Base-by-base conservation (phyloP, 345 rosid genomes). In the Sonneratia alba region DNA sequence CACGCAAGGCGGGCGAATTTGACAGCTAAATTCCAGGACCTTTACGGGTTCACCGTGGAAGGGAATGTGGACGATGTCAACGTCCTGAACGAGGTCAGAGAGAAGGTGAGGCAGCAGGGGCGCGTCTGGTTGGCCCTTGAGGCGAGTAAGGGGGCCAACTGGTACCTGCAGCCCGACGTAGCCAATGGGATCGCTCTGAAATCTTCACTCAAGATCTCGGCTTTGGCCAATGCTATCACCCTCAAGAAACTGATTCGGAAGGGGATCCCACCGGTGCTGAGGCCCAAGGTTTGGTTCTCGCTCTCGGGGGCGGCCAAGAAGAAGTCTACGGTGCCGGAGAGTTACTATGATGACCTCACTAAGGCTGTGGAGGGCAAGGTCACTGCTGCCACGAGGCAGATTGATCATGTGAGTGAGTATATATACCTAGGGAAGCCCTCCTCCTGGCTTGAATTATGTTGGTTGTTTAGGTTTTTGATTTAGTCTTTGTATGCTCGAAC, bases 41-140 rank as follows among this genome's bases (percentile, higher is more conserved):
- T 92, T 7, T 96, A 96, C 74, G 95, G 95, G 1, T 96, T 96
- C 81, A 86, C 90, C 19, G 99, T 96, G 6, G 98, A 96, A 78
- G 97, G 99, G 74, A 96, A 96, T 81, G 99, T 96, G 69, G 99
- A 96, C 78, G 98, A 96, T 77, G 99, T 92, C 0, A 96, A 96
- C 68, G 79, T 96, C 9, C 69, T 96, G 79, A 96, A 96, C 67
- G 99, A 96, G 83, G 98, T 96, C 0, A 86, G 99, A 48, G 99
- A 96, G 87, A 96, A 88, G 83, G 99, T 96, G 40, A 86, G 98
- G 81, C 83, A 88, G 68, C 99, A 96, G 75, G 98, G 97, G 59
- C 80, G 96, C 18, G 97, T 96, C 38, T 96, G 99, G 99, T 96
- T 98, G 99, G 88, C 89, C 15, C 74, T 96, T 21, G 99, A 96